These are phyloP conservation scores for Tylopilus subfusipes DNA, from an alignment of 768 basidiomycete species.

Conservation along the genomic window DNA sequence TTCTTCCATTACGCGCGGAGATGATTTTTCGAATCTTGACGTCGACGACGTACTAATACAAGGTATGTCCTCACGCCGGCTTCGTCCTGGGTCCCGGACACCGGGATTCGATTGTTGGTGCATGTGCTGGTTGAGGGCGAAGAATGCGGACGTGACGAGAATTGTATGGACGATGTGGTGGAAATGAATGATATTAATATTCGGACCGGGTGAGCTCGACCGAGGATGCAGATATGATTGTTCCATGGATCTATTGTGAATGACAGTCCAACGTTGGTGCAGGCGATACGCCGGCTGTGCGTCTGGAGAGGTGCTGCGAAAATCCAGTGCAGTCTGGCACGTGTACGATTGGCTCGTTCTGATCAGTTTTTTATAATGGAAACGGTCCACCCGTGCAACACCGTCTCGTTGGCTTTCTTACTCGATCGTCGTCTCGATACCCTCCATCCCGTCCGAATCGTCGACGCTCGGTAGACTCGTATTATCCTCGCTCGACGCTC, in stretches of 20 bases:
- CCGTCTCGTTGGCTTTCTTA: not conserved
- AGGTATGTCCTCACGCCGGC: not conserved
- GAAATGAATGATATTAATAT: too few species aligned
- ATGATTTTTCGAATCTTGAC: not conserved
- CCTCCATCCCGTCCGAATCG: too few species aligned
- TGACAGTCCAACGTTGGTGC: too few species aligned
- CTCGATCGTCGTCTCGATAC: too few species aligned
- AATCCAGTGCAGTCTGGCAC: constrained; percentile 21
- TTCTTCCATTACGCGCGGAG: not conserved
- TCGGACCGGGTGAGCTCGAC: too few species aligned
- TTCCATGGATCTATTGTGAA: not conserved
- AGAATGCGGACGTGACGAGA: not conserved
- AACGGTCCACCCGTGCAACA: constrained; percentile 15
- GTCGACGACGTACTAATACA: not conserved
- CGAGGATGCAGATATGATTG: too few species aligned
- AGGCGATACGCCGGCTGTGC: too few species aligned
- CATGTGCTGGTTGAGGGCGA: not conserved
- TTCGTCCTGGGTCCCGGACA: not conserved
- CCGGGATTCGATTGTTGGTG: not conserved
- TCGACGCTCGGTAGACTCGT: not conserved
- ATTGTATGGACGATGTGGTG: too few species aligned
- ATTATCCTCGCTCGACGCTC: not conserved
- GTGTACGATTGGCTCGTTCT: constrained; percentile 28
- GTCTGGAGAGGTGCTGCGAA: not conserved
- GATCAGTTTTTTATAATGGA: constrained; percentile 32